phyloP scores from a whole-genome alignment of 345 rosid genomes.

The Turnera subulata region DNA sequence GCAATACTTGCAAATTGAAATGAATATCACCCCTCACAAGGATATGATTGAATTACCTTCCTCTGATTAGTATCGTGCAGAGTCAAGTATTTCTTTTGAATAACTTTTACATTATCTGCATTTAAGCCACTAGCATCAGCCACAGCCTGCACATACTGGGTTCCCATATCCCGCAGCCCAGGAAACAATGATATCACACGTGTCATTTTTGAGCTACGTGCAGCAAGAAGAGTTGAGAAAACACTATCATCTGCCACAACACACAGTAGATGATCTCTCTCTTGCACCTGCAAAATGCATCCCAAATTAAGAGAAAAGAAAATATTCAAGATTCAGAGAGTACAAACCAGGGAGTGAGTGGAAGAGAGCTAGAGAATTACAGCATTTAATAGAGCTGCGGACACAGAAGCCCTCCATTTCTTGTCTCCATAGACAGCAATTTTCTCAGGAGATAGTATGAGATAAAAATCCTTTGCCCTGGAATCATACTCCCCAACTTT shows the following conservation, averaged over 20 bases:
- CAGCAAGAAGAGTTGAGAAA: constrained; percentile 53
- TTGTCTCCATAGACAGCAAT: constrained; percentile 71
- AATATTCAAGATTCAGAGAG: not conserved
- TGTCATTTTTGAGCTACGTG: constrained; percentile 48
- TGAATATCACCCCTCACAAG: not conserved
- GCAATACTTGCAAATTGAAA: not conserved
- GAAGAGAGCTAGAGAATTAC: constrained; percentile 38
- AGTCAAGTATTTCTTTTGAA: constrained; percentile 42
- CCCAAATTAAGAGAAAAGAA: not conserved
- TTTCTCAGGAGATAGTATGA: constrained; percentile 66
- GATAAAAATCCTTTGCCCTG: constrained; percentile 41
- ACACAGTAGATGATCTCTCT: constrained; percentile 49
- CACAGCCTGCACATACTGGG: constrained; percentile 54
- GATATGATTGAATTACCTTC: constrained; percentile 31
- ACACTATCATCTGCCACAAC: constrained; percentile 82
- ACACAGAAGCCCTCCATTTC: constrained; percentile 57
- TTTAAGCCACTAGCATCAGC: constrained; percentile 59
- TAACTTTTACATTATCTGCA: constrained; percentile 48
- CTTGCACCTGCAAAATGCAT: constrained; percentile 54
- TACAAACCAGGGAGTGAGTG: not conserved
- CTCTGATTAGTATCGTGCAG: constrained; percentile 42
- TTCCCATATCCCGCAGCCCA: constrained; percentile 58
- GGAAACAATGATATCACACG: constrained; percentile 60
- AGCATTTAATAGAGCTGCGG: constrained; percentile 48
- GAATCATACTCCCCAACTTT: constrained; percentile 24